Base-by-base conservation (phyloP, 768 basidiomycete species). In the Agrocybe chaxingu region DNA sequence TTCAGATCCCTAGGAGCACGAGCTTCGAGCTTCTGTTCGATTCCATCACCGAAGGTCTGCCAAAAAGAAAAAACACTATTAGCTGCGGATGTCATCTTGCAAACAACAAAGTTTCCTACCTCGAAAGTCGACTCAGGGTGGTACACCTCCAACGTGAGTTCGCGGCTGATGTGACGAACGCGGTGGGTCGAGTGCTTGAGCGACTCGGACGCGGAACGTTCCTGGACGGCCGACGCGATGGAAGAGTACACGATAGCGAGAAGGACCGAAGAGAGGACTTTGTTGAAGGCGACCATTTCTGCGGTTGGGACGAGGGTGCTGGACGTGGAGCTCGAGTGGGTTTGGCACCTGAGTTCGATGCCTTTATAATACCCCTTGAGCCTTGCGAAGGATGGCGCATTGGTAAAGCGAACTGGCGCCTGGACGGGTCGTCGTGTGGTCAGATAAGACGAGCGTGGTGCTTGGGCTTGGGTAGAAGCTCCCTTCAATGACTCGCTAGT, bases 31-130 rank as follows among this genome's bases (percentile, higher is more conserved):
- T n/a, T 48, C 31, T 4, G 59, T 46, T 51, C 62, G 29, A 65
- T 43, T 7, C 64, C 66, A 9, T 51, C 51, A 12, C 59, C 60
- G 47, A 65, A 68, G 0, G 66, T 65, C 67, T 70, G 36, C 13
- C 29, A 3, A 47, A 43, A 43, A 29, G 6, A 35, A 29, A 11
- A 40, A 12, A 19, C 9, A 9, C 24, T 19, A 10, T 4, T 10
- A 24, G 4, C 13, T 1, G 12, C 5, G 11, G 16, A 19, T 30
- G n/a, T 30, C 8, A 24, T 24, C 5, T 24, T 24, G 24, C 5
- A 24, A 5, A 24, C 18, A 32, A 37, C 10, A 7, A 35, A 36
- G 18, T 38, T 37, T 42, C 50, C 41, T 41, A 62, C 65, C 61
- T 67, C 62, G 52, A 48, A 67, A 8, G 56, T 50, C 7, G 56